Percentiles rank a stretch among this genome's conserved stretches.
Evolutionary conservation across 2,329 filamentous ascomycete species (phyloP).

Genomic region (Calonectria crousiana): DNA sequence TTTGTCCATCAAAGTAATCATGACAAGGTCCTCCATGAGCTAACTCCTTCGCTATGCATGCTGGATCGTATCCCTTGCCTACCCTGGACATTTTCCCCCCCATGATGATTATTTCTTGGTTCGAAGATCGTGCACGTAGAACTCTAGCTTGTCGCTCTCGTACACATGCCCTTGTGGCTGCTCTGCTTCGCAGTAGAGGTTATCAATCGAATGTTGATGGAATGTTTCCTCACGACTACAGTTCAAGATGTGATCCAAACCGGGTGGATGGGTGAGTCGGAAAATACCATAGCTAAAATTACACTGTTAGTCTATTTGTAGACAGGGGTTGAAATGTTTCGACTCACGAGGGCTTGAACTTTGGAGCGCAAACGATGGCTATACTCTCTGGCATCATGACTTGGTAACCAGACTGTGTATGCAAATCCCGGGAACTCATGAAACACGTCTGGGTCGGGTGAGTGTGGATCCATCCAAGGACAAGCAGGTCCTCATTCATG

Average conservation of each 20-base stretch:
- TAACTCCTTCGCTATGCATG: constrained; percentile 42
- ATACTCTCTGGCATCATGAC: constrained; percentile 97
- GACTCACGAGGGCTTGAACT: constrained; percentile 79
- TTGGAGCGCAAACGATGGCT: constrained; percentile 95
- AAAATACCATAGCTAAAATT: constrained; percentile 86
- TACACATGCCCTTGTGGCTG: constrained; percentile 77
- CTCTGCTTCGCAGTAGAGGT: constrained; percentile 82
- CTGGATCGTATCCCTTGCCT: background rate
- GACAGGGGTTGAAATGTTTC: background rate
- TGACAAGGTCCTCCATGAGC: background rate
- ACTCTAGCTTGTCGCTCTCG: constrained; percentile 74
- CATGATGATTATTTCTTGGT: constrained; percentile 32
- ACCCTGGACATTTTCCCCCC: background rate
- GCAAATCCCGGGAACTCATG: constrained; percentile 93
- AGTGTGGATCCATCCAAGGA: constrained; percentile 97
- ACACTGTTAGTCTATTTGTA: constrained; percentile 5
- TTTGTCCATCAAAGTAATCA: constrained; percentile 1
- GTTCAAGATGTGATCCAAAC: constrained; percentile 83
- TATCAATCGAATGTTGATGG: constrained; percentile 76
- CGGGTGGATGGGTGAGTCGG: constrained; percentile 91
- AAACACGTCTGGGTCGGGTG: constrained; percentile 98
- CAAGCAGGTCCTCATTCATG: constrained; percentile 83
- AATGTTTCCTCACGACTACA: constrained; percentile 86
- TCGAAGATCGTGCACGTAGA: constrained; percentile 67
- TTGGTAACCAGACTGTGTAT: constrained; percentile 95